Percentiles rank a stretch among this genome's conserved stretches.
These are phyloP conservation scores for Helicostylum pulchrum DNA, from an alignment of 192 early-diverging fungal genomes.

Conservation along the genomic window DNA sequence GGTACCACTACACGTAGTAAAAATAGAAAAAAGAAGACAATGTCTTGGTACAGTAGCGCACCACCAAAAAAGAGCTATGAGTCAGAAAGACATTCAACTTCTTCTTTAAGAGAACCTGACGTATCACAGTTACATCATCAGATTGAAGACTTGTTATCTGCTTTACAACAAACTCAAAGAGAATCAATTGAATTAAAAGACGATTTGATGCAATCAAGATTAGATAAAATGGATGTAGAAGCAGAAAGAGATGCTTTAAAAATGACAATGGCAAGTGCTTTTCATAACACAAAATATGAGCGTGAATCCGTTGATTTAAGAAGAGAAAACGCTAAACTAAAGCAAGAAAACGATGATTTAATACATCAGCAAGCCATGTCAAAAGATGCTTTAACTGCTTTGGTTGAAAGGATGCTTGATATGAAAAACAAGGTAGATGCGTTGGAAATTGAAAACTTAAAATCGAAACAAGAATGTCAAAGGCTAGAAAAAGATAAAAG, in stretches of 20 bases:
- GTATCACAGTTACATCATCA: constrained; percentile 51
- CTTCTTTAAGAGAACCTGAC: constrained; percentile 6
- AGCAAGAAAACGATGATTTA: constrained; percentile 23
- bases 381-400: constrained; percentile 16
- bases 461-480: background rate
- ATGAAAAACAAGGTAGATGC: constrained; percentile 16
- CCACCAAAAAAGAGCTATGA: constrained; percentile 5
- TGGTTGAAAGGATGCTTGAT: constrained; percentile 27
- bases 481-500: constrained; percentile 7
- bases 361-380: constrained; percentile 20
- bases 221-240: constrained; percentile 47
- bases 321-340: constrained; percentile 21
- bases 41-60: constrained; percentile 12
- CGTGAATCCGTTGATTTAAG: constrained; percentile 23
- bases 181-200: constrained; percentile 66
- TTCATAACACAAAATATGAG: constrained; percentile 19
- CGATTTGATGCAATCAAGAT: constrained; percentile 50
- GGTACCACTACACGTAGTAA: background rate
- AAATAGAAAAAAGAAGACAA: constrained; percentile 9
- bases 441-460: constrained; percentile 5
- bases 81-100: background rate
- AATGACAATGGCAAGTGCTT: constrained; percentile 27
- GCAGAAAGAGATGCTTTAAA: constrained; percentile 56
- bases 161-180: constrained; percentile 58
- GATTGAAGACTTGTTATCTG: constrained; percentile 56